Base-by-base conservation (phyloP, 1,284 basidiomycete genomes). In the Lignosus rhinocerotis region DNA sequence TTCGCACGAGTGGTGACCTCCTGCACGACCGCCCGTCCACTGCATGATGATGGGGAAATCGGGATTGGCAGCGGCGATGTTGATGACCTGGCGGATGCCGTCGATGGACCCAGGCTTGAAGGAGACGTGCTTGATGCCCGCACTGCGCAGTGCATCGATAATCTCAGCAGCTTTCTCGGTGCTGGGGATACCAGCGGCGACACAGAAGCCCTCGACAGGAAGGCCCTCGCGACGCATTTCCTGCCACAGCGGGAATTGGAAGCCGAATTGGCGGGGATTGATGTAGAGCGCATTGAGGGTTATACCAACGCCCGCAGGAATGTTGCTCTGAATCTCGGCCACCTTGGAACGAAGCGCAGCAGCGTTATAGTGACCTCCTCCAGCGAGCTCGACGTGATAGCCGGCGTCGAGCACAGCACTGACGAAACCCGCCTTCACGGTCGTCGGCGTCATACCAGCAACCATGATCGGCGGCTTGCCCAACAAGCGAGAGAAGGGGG, bases 11-110 rank as follows among this genome's bases (percentile, higher is more conserved):
- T 98, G 96, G 70, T 99, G 96, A 60, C 96, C 96, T 67, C 96
- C 96, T n/a, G 96, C 97, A 68, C 96, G 94, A 53, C 96, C 96
- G 71, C 96, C 97, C 50, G 96, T 99, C 96, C 96, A 98, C 73
- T 98, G 96, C 64, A 98, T 80, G 75, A 99, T 94, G 76, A 99
- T 89, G n/a, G 96, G 95, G 84, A 93, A 99, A 76, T 94, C 89
- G 44, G 96, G 93, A 76, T 98, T 96, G 62, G 94, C 84, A 45
- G 92, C 85, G 30, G 97, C 96, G 69, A 99, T 99, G 79, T 90
- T 96, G 75, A 97, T 83, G 59, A 98, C 96, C 75, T 98, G 96
- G 47, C 95, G 90, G 67, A 99, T 96, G 63, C 96, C 96, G 65
- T 98, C 96, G 57, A 96, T 88, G 8, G 94, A 97, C 62, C 96